Evolutionary conservation across 352 stramenopile genomes (phyloP), one percentile per base, ranked within the genome.

Genomic region (Pythium phragmitis): DNA sequence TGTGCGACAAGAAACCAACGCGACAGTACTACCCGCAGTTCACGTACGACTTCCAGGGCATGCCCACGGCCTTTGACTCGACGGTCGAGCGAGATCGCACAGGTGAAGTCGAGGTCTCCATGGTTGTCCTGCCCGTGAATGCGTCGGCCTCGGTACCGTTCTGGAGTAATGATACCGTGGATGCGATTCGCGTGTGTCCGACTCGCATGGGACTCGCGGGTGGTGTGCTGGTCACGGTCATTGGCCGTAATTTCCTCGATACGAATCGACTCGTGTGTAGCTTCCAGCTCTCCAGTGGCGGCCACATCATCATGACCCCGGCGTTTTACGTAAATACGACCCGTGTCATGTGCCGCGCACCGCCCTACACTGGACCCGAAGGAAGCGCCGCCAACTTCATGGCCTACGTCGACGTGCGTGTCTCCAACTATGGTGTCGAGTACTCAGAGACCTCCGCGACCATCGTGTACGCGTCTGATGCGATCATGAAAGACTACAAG

Each of bases 161-260:
- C 33, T 99, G 95, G 96, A 76, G 76, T 23, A 99, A 99, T 72
- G 94, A 98, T 65, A 98, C 96, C 8, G 57, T 98, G n/a, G 94
- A 99, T 65, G 73, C 94, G 3, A 88, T 98, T 39, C 82, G 93
- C n/a, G 65, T 77, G 9, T 98, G 95, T 63, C 93, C 95, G 3
- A 52, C 63, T 0, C 72, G 62, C 41, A 68, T 82, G 4, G 49
- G 67, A 30, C 63, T 63, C 36, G 66, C 28, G 34, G 81, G 85
- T 37, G 81, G 77, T 17, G 62, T 81, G 13, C 45, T 90, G 4
- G 36, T 98, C 14, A 98, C 89, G 41, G 79, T 99, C 7, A 96
- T 99, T 41, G 97, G 96, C 2, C 80, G 94, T 19, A 98, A 99
- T 74, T 99, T 99, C 65, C 68, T 80, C 7, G 78, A 98, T 41